Evolutionary conservation across 768 basidiomycete genomes (phyloP).

Genomic region (Terana coerulea): DNA sequence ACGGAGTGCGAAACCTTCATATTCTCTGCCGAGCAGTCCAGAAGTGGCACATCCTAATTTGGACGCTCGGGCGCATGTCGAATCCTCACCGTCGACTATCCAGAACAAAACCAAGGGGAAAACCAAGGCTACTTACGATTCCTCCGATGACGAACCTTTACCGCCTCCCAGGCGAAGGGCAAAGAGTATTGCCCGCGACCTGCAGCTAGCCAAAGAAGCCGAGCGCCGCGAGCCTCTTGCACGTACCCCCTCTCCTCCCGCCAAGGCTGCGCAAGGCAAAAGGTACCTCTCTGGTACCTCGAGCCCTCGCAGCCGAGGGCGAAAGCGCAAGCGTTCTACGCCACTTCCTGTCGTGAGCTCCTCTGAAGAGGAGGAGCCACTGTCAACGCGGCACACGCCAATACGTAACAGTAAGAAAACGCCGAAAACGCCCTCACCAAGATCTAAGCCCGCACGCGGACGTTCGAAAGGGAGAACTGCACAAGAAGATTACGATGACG

Average conservation of each 20-base stretch:
- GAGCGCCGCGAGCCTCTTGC: too few relatives aligned
- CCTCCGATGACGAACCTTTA: slow-evolving; percentile 9
- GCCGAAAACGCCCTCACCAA: neutral
- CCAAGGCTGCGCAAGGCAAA: too few relatives aligned
- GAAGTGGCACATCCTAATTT: too few relatives aligned
- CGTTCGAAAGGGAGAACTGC: neutral
- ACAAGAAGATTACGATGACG: neutral
- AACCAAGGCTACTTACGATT: neutral
- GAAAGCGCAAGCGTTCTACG: slow-evolving; percentile 3
- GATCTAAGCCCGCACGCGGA: neutral
- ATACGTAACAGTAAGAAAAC: neutral
- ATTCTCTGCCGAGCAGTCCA: too few relatives aligned
- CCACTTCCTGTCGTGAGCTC: neutral
- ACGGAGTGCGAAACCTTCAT: too few relatives aligned
- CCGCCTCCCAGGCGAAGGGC: slow-evolving; percentile 2
- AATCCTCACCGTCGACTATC: too few relatives aligned
- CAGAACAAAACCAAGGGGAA: too few relatives aligned
- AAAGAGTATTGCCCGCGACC: slow-evolving; percentile 1
- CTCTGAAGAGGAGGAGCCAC: neutral
- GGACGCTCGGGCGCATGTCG: too few relatives aligned
- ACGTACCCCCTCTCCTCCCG: too few relatives aligned
- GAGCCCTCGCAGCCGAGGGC: too few relatives aligned
- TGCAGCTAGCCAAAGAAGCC: too few relatives aligned
- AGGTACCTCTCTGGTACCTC: too few relatives aligned
- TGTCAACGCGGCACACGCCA: neutral